Percentiles rank a stretch among this genome's conserved stretches.
Conservation (phyloP, 2,329 filamentous ascomycete species). For the Fusarium sp. region DNA sequence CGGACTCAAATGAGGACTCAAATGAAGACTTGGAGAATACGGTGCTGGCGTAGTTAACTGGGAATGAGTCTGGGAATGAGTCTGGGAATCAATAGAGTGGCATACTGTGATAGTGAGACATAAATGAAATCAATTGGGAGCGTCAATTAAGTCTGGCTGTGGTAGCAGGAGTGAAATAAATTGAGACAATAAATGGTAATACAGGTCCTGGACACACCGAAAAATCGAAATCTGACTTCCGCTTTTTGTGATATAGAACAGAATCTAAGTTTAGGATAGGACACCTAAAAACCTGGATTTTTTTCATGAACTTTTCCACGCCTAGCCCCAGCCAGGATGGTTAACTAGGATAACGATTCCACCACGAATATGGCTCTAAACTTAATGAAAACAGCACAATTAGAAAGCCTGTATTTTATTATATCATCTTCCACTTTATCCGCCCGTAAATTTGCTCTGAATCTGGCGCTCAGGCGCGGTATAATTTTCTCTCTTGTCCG, state of each 20-base stretch:
- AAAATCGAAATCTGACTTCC: background rate
- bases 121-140: too few relatives aligned
- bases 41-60: background rate
- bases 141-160: too few relatives aligned
- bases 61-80: background rate
- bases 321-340: background rate
- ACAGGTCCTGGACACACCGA: background rate
- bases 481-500: background rate
- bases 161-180: background rate
- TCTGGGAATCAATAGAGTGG: too few relatives aligned
- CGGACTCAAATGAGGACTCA: background rate
- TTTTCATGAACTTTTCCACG: accelerated
- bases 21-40: background rate
- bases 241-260: background rate
- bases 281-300: accelerated
- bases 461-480: background rate
- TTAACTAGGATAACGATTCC: too few relatives aligned
- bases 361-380: accelerated
- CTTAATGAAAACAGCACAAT: accelerated
- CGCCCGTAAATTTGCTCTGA: accelerated
- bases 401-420: background rate
- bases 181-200: background rate
- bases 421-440: accelerated
- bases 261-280: background rate
- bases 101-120: too few relatives aligned